These are phyloP conservation scores for Psilocybe mexicana DNA, from an alignment of 1,284 basidiomycete genomes.

Conservation along the genomic window DNA sequence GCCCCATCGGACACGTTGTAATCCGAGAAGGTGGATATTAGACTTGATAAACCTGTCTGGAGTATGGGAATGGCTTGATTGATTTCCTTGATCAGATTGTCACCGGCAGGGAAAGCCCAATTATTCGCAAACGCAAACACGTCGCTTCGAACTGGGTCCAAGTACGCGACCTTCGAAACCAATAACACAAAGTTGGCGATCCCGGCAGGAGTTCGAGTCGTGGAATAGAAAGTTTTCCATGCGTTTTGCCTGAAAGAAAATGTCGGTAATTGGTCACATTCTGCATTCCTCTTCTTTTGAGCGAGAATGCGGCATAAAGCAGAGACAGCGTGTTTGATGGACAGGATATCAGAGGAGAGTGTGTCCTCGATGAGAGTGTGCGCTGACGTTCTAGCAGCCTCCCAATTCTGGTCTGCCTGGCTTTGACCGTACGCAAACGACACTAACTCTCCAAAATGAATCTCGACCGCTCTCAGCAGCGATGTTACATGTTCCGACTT, in stretches of 20 bases:
- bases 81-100: slow-evolving; percentile 47
- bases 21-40: slow-evolving; percentile 63
- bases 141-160: slow-evolving; percentile 59
- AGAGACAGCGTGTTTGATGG: slow-evolving; percentile 40
- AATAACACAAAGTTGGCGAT: slow-evolving; percentile 58
- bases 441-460: slow-evolving; percentile 59
- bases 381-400: slow-evolving; percentile 42
- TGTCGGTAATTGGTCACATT: slow-evolving; percentile 19
- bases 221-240: slow-evolving; percentile 70
- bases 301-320: slow-evolving; percentile 41
- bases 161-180: slow-evolving; percentile 60
- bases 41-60: slow-evolving; percentile 61
- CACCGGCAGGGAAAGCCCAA: slow-evolving; percentile 32
- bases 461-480: slow-evolving; percentile 49
- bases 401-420: slow-evolving; percentile 51
- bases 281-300: slow-evolving; percentile 22
- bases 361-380: slow-evolving; percentile 47
- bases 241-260: slow-evolving; percentile 54
- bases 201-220: slow-evolving; percentile 51
- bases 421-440: slow-evolving; percentile 58
- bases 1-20: slow-evolving; percentile 51
- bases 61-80: slow-evolving; percentile 60
- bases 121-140: slow-evolving; percentile 51
- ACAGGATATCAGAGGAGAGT: slow-evolving; percentile 46
- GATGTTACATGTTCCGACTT: slow-evolving; percentile 28